Conservation (phyloP, 2,329 filamentous ascomycete species). For the Epichloe sp. region DNA sequence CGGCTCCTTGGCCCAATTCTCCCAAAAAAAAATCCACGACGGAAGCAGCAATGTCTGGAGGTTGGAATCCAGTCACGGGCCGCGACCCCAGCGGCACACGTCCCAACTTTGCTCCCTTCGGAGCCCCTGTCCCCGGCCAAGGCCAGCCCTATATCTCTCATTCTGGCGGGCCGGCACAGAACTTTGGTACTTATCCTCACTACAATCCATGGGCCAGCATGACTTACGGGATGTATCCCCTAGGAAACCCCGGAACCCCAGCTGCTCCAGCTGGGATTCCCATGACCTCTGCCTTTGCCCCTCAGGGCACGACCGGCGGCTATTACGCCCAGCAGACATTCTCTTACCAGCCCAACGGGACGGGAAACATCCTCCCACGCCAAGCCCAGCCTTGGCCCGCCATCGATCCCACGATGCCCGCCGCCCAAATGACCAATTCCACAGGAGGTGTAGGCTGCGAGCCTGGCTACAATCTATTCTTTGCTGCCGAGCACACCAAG, state of each 20-base stretch:
- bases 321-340: slow-evolving; percentile 15
- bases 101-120: slow-evolving; percentile 20
- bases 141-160: slow-evolving; percentile 27
- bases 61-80: slow-evolving; percentile 27
- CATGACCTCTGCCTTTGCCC: background rate
- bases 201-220: slow-evolving; percentile 11
- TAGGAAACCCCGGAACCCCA: slow-evolving; percentile 8
- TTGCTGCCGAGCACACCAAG: slow-evolving; percentile 43
- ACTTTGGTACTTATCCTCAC: slow-evolving; percentile 14
- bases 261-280: background rate
- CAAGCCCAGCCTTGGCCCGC: slow-evolving; percentile 28
- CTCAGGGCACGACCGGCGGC: slow-evolving; percentile 9
- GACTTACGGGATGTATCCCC: slow-evolving; percentile 14
- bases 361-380: slow-evolving; percentile 22
- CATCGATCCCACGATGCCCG: slow-evolving; percentile 33
- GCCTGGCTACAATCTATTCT: slow-evolving; percentile 51
- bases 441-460: slow-evolving; percentile 45
- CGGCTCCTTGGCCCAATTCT: background rate
- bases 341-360: slow-evolving; percentile 25
- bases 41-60: slow-evolving; percentile 19
- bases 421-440: slow-evolving; percentile 41
- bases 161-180: slow-evolving; percentile 22
- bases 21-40: too few relatives aligned
- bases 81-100: slow-evolving; percentile 22
- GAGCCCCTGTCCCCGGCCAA: slow-evolving; percentile 20